A percentile compares a stretch with the other conserved stretches of the same genome.
Conservation (phyloP, 2,329 filamentous ascomycete genomes). For the Monosporascus sp. region DNA sequence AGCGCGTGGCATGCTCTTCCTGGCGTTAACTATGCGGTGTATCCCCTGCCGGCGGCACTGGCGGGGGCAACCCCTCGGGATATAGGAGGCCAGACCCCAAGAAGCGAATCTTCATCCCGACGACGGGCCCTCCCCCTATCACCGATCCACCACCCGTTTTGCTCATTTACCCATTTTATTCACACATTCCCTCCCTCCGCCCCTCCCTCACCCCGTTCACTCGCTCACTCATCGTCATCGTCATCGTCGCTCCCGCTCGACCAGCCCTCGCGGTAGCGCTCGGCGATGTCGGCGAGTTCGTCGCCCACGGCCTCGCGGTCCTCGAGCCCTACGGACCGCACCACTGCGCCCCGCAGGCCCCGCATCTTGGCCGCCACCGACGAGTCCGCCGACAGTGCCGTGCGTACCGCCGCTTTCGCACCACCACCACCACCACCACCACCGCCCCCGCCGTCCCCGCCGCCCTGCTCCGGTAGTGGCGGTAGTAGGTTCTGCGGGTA, state of each 20-base stretch:
- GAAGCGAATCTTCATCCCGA: no score
- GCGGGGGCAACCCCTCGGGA: no score
- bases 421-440: slow-evolving; percentile 27
- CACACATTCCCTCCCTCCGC: no score
- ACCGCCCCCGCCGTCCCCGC: slow-evolving; percentile 9
- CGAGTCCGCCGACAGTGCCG: slow-evolving; percentile 68
- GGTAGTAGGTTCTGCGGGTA: slow-evolving; percentile 67
- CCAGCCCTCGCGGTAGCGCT: slow-evolving; percentile 88
- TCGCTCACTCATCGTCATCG: slow-evolving; percentile 19
- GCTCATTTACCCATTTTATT: no score
- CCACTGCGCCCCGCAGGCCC: slow-evolving; percentile 56
- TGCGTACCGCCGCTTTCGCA: slow-evolving; percentile 42
- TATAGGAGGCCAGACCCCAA: no score
- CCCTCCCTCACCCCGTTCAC: no score
- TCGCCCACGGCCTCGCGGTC: slow-evolving; percentile 82
- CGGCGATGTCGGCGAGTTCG: slow-evolving; percentile 73
- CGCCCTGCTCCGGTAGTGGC: no score
- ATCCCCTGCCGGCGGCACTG: no score
- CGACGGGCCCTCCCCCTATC: no score
- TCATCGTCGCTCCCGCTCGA: slow-evolving; percentile 70
- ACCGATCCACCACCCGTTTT: no score
- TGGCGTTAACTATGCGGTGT: no score
- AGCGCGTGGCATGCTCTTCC: no score
- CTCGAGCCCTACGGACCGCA: slow-evolving; percentile 61
- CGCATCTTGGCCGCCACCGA: slow-evolving; percentile 66